phyloP scores from a whole-genome alignment of 1,284 basidiomycete genomes.

The Trametes versicolor region DNA sequence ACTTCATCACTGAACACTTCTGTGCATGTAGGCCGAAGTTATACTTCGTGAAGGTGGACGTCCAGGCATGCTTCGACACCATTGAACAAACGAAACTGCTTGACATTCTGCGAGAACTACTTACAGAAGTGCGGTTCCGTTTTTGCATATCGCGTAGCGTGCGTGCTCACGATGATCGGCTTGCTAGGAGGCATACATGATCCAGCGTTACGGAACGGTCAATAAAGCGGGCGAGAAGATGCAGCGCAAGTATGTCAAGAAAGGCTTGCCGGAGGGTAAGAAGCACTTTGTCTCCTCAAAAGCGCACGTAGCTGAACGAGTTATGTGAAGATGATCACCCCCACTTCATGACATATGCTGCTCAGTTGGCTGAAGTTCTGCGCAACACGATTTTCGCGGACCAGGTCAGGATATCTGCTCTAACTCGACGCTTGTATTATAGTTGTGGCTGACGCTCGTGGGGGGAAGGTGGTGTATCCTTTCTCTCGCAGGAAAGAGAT shows the following conservation, averaged over 20 bases:
- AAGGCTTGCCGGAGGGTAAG: constrained; percentile 74
- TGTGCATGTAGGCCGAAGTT: constrained; percentile 72
- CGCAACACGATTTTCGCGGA: constrained; percentile 89
- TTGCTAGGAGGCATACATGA: constrained; percentile 67
- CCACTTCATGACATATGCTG: constrained; percentile 76
- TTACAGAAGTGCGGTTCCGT: constrained; percentile 69
- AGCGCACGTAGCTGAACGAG: background rate
- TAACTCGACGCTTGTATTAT: background rate
- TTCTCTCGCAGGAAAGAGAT: constrained; percentile 67
- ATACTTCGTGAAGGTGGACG: constrained; percentile 97
- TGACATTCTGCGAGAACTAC: constrained; percentile 75
- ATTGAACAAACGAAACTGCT: constrained; percentile 92
- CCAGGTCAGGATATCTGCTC: constrained; percentile 57
- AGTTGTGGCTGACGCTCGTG: background rate
- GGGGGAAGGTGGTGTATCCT: constrained; percentile 64
- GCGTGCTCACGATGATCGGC: background rate
- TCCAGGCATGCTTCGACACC: constrained; percentile 95
- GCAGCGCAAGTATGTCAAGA: constrained; percentile 64
- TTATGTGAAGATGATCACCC: constrained; percentile 68
- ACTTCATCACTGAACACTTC: background rate
- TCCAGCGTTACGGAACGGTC: constrained; percentile 74
- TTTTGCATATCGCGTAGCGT: too few relatives aligned
- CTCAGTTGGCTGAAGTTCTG: constrained; percentile 69
- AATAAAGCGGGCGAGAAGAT: constrained; percentile 59
- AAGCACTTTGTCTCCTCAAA: background rate